Conservation (phyloP, 306 rosid genomes). For the Cicer bijugum region DNA sequence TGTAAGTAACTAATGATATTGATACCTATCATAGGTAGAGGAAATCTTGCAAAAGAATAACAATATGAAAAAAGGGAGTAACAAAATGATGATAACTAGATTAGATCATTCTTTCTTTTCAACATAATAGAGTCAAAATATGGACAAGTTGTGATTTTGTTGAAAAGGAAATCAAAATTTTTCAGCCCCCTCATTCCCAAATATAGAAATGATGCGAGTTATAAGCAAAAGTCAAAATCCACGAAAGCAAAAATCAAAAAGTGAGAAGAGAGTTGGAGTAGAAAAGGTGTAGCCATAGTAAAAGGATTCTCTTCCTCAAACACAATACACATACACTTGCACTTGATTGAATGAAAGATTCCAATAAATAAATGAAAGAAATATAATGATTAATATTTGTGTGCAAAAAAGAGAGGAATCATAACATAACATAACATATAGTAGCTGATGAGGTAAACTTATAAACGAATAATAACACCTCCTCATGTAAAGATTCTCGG, state of each 20-base stretch:
- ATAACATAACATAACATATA: conserved; percentile 16
- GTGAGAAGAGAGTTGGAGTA: conserved; percentile 37
- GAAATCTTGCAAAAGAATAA: conserved; percentile 29
- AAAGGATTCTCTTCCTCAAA: conserved; percentile 24
- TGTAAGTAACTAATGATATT: conserved; percentile 37
- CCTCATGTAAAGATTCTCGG: conserved; percentile 56
- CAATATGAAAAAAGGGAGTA: conserved; percentile 10
- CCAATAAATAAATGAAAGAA: conserved; percentile 8
- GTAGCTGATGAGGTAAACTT: not conserved
- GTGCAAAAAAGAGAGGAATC: conserved; percentile 30
- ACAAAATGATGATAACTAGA: conserved; percentile 37
- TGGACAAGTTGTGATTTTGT: conserved; percentile 32
- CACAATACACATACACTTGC: conserved; percentile 29
- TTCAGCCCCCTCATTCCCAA: not conserved
- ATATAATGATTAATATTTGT: not conserved
- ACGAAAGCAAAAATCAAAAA: conserved; percentile 29
- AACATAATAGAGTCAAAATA: conserved; percentile 31
- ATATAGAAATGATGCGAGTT: conserved; percentile 35
- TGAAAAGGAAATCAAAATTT: conserved; percentile 11
- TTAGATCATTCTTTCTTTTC: conserved; percentile 30
- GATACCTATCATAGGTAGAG: conserved; percentile 9
- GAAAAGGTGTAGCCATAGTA: not conserved
- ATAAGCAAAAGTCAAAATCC: conserved; percentile 9
- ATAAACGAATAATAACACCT: conserved; percentile 35
- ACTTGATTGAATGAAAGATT: conserved; percentile 35